Conservation (phyloP, 1,284 basidiomycete species). For the Rhodotorula sp. region DNA sequence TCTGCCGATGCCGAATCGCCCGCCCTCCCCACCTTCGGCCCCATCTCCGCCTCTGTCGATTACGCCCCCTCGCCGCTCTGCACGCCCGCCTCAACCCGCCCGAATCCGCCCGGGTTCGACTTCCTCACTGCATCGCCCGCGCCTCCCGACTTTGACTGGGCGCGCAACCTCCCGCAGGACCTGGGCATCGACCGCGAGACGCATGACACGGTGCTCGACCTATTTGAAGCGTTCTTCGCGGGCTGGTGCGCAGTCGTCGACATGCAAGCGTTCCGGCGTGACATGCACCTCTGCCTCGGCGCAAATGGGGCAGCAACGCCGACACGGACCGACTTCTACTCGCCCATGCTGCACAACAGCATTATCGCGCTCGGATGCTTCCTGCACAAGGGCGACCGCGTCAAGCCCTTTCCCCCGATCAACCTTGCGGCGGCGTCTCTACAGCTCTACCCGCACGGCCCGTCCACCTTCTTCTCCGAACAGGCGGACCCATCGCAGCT, state of each 20-base stretch:
- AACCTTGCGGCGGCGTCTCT: neutral
- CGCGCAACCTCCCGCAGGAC: slow-evolving; percentile 23
- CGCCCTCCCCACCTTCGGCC: neutral
- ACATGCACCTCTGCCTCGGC: slow-evolving; percentile 55
- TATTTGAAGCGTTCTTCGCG: slow-evolving; percentile 64
- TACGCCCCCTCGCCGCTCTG: neutral
- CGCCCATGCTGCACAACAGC: slow-evolving; percentile 69
- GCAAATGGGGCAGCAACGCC: slow-evolving; percentile 42
- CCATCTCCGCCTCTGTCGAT: slow-evolving; percentile 2
- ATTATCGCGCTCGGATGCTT: slow-evolving; percentile 63
- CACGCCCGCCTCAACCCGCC: neutral
- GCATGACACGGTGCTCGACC: slow-evolving; percentile 55
- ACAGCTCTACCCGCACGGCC: neutral
- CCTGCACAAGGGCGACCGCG: slow-evolving; percentile 47
- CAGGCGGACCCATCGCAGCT: neutral
- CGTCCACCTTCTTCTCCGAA: neutral
- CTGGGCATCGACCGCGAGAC: slow-evolving; percentile 27
- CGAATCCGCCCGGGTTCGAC: neutral
- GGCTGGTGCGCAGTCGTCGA: slow-evolving; percentile 58
- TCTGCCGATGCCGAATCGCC: neutral
- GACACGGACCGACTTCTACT: slow-evolving; percentile 63
- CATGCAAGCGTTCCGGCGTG: slow-evolving; percentile 60
- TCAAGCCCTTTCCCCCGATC: neutral
- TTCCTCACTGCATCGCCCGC: neutral
- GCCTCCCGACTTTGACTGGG: slow-evolving; percentile 22